Evolutionary conservation across 345 rosid species (phyloP).

Genomic region (Sapria himalayana): DNA sequence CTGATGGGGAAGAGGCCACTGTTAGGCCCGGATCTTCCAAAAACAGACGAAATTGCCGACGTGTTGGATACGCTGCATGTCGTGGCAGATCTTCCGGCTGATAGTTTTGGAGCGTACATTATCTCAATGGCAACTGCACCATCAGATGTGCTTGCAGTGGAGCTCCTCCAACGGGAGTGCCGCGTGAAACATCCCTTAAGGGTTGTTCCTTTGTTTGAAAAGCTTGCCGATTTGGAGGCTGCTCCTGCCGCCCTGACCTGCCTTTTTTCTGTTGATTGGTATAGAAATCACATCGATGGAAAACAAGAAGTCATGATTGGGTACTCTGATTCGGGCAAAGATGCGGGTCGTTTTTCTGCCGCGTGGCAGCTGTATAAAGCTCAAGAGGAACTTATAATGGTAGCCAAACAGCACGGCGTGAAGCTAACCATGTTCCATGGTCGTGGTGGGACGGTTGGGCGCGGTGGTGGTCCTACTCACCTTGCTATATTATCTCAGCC

Average conservation of each 20-base stretch:
- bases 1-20: constrained; percentile 81
- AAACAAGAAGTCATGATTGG: constrained; percentile 99
- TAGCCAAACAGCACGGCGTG: constrained; percentile 62
- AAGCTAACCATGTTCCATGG: constrained; percentile 99
- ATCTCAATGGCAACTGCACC: constrained; percentile 98
- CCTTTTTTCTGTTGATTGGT: constrained; percentile 90
- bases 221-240: constrained; percentile 89
- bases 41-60: constrained; percentile 83
- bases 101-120: constrained; percentile 82
- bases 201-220: constrained; percentile 96
- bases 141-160: constrained; percentile 90
- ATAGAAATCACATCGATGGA: constrained; percentile 66
- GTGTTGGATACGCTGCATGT: constrained; percentile 74
- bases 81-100: constrained; percentile 70
- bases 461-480: constrained; percentile 99
- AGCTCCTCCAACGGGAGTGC: constrained; percentile 92
- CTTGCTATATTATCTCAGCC: constrained; percentile 99
- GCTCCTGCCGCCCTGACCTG: constrained; percentile 91
- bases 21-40: constrained; percentile 83
- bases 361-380: constrained; percentile 98
- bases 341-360: constrained; percentile 88
- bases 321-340: constrained; percentile 95
- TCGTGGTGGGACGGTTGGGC: constrained; percentile 97
- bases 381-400: constrained; percentile 90
- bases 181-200: constrained; percentile 71